Percentiles rank a stretch among this genome's conserved stretches.
Conservation (phyloP, 495 filamentous ascomycete genomes). For the Cetradonia linearis region DNA sequence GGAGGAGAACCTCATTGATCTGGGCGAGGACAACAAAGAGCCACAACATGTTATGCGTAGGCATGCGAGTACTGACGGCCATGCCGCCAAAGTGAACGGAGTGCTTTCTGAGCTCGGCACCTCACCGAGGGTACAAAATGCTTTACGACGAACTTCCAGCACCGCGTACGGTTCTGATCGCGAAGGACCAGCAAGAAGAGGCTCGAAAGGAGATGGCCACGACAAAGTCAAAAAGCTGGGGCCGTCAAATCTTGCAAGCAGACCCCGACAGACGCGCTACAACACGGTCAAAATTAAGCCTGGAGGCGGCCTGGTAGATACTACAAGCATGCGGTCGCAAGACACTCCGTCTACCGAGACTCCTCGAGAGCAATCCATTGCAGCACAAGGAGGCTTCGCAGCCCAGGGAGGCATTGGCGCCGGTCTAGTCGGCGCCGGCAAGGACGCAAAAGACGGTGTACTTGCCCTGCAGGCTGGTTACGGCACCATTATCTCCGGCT, state of each 20-base stretch:
- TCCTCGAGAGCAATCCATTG: slow-evolving; percentile 22
- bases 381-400: slow-evolving; percentile 34
- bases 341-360: slow-evolving; percentile 2
- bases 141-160: slow-evolving; percentile 43
- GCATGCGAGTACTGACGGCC: slow-evolving; percentile 8
- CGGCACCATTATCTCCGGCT: slow-evolving; percentile 42
- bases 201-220: slow-evolving; percentile 50
- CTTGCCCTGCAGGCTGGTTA: slow-evolving; percentile 57
- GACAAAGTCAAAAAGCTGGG: slow-evolving; percentile 85
- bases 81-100: slow-evolving; percentile 11
- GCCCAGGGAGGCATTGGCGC: slow-evolving; percentile 42
- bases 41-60: slow-evolving; percentile 19
- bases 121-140: neutral
- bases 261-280: slow-evolving; percentile 74
- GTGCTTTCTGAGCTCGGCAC: slow-evolving; percentile 14
- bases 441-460: slow-evolving; percentile 56
- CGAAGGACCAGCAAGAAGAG: slow-evolving; percentile 24
- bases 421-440: slow-evolving; percentile 42
- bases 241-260: slow-evolving; percentile 79
- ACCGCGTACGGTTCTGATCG: slow-evolving; percentile 26
- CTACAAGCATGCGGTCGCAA: slow-evolving; percentile 14
- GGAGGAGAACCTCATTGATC: slow-evolving; percentile 34
- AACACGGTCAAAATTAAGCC: slow-evolving; percentile 87
- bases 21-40: slow-evolving; percentile 27
- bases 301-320: slow-evolving; percentile 30